A percentile compares a stretch with the other conserved stretches of the same genome.
These are phyloP conservation scores for Perkinsela sp. DNA, from an alignment of 208 protist genomes.

Conservation along the genomic window DNA sequence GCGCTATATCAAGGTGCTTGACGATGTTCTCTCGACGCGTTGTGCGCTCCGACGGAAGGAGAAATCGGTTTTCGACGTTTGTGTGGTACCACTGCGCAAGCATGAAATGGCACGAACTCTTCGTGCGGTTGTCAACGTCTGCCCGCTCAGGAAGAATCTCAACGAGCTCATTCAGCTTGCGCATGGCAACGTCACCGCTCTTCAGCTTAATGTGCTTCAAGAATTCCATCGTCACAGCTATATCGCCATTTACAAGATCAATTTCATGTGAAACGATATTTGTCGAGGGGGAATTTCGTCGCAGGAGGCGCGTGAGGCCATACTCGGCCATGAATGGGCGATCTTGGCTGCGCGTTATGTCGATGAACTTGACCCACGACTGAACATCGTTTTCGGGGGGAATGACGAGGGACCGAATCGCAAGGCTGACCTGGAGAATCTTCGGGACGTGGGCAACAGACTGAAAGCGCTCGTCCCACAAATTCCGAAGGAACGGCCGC, in stretches of 20 bases:
- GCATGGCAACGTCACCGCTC: neutral
- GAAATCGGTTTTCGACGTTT: neutral
- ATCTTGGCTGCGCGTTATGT: constrained; percentile 40
- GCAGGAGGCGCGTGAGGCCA: constrained; percentile 3
- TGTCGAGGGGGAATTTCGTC: neutral
- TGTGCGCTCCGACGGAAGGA: neutral
- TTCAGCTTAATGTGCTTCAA: neutral
- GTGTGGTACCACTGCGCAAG: neutral
- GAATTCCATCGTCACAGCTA: neutral
- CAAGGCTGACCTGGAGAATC: constrained; percentile 71
- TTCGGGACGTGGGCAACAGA: constrained; percentile 58
- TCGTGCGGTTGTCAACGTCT: neutral
- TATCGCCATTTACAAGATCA: neutral
- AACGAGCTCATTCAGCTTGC: neutral
- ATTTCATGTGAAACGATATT: neutral
- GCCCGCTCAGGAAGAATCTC: neutral
- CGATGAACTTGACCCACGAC: constrained; percentile 81
- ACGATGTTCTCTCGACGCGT: constrained; percentile 2
- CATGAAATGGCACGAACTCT: neutral
- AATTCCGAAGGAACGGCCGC: constrained; percentile 18
- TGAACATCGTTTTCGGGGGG: constrained; percentile 55
- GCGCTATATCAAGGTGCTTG: constrained; percentile 4
- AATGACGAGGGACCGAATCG: constrained; percentile 79
- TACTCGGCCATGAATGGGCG: constrained; percentile 34
- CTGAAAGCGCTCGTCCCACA: constrained; percentile 60